Base-by-base conservation (phyloP, 495 filamentous ascomycete species). In the Penicillium herquei region DNA sequence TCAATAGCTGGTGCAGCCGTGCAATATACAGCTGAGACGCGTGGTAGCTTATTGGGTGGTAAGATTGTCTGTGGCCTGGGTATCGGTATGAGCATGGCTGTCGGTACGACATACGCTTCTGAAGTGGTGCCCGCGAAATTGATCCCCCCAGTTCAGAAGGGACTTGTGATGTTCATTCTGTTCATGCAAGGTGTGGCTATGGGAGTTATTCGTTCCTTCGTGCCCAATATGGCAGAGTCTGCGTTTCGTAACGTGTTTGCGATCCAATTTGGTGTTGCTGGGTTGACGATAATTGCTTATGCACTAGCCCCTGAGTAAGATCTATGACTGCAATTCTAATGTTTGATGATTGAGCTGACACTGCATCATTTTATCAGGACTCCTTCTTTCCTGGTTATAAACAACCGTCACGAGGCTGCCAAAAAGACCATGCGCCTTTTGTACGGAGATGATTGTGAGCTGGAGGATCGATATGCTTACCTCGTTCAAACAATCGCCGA, bases 61-160 rank as follows among this genome's bases (percentile, higher is more conserved):
- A 69, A 69, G 50, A 67, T 69, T 49, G 54, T 69, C 1, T 58
- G 61, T 6, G 66, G 66, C 6, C 47, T 69, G 33, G 55, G 55
- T 7, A 57, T 57, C 13, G 55, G 55, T 7, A 57, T 57, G 55
- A 49, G 41, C 11, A 47, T 69, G 52, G 46, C 61, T n/a, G 40
- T 61, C 8, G 64, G 66, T 5, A 64, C 61, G 39, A 67, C 64
- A 13, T 69, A 69, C 45, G 64, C 64, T 7, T 64, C 61, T 2
- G 66, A 69, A 41, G 51, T 67, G 18, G 53, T 62, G 8, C 64
- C 58, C 62, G 43, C 61, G 41, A 53, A 51, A 39, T 39, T 57
- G 9, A 48, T 57, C n/a, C 49, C 55, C 12, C 56, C 57, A 21
- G 59, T 68, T 14, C 63, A 65, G 39, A 59, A 61, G n/a, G 59